Conservation (phyloP, 352 stramenopile genomes). For the Phytophthora citricola region DNA sequence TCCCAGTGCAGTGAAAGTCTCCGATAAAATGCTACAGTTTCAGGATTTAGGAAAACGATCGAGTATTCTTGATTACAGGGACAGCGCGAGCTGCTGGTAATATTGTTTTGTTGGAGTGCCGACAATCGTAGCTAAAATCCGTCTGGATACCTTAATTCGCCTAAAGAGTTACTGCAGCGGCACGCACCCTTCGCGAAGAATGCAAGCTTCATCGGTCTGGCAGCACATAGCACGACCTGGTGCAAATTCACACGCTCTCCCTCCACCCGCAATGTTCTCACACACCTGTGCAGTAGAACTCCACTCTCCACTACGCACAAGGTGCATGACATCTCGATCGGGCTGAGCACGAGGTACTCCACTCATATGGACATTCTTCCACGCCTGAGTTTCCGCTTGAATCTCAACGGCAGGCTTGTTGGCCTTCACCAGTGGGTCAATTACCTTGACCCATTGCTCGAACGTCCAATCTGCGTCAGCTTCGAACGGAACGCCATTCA, state of each 20-base stretch:
- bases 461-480: slow-evolving; percentile 73
- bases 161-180: slow-evolving; percentile 32
- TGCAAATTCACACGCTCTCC: slow-evolving; percentile 70
- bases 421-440: slow-evolving; percentile 53
- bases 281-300: slow-evolving; percentile 48
- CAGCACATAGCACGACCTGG: slow-evolving; percentile 79
- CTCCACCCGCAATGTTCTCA: slow-evolving; percentile 32
- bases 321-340: slow-evolving; percentile 65
- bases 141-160: neutral
- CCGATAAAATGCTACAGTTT: slow-evolving; percentile 10
- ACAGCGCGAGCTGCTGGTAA: neutral
- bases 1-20: slow-evolving; percentile 15
- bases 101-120: no score
- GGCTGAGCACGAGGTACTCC: slow-evolving; percentile 48
- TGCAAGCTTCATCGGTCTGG: slow-evolving; percentile 68
- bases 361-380: slow-evolving; percentile 50
- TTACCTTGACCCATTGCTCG: slow-evolving; percentile 69
- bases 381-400: slow-evolving; percentile 50
- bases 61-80: slow-evolving; percentile 13
- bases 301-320: slow-evolving; percentile 44
- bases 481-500: slow-evolving; percentile 82
- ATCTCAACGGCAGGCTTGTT: slow-evolving; percentile 42
- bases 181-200: slow-evolving; percentile 64
- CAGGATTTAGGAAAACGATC: slow-evolving; percentile 18
- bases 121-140: no score